These are phyloP conservation scores for Dryadomyces quercus-mongolicae DNA, from an alignment of 2,329 filamentous ascomycete genomes.

Conservation along the genomic window DNA sequence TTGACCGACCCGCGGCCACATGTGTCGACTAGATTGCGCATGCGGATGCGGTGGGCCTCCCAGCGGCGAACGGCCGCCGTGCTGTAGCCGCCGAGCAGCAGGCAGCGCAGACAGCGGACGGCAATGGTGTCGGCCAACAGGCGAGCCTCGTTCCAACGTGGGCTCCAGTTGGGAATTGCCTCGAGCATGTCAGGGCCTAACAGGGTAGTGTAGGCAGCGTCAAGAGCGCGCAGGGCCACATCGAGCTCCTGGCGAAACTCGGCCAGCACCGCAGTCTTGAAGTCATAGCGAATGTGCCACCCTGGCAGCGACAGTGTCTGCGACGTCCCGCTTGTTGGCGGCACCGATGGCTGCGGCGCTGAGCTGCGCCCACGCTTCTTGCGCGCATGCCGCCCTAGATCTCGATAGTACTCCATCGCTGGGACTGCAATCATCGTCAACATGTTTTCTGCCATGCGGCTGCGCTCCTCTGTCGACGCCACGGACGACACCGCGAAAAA, in stretches of 20 bases:
- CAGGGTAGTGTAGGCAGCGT: constrained; percentile 73
- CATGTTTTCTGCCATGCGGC: constrained; percentile 61
- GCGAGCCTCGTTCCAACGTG: constrained; percentile 88
- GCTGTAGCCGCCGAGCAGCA: constrained; percentile 70
- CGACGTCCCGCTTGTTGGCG: constrained; percentile 72
- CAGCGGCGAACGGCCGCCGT: constrained; percentile 70
- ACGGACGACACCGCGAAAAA: constrained; percentile 76
- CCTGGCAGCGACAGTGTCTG: constrained; percentile 74
- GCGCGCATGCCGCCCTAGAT: constrained; percentile 81
- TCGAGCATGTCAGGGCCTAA: constrained; percentile 78
- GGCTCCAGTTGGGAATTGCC: constrained; percentile 78
- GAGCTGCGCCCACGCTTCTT: constrained; percentile 75
- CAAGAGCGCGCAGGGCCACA: constrained; percentile 71
- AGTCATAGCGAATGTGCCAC: constrained; percentile 91
- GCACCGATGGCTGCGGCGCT: constrained; percentile 68
- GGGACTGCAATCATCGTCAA: constrained; percentile 60
- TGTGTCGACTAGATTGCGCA: constrained; percentile 67
- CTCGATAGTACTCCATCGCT: constrained; percentile 82
- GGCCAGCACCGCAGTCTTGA: constrained; percentile 81
- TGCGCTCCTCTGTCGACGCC: constrained; percentile 57
- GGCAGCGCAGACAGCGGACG: constrained; percentile 68
- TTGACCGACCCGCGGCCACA: constrained; percentile 75
- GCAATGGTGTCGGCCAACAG: constrained; percentile 70
- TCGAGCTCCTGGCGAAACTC: constrained; percentile 94
- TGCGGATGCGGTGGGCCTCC: constrained; percentile 62